Conservation (phyloP, 2,329 filamentous ascomycete species). For the Colletotrichum viniferum region DNA sequence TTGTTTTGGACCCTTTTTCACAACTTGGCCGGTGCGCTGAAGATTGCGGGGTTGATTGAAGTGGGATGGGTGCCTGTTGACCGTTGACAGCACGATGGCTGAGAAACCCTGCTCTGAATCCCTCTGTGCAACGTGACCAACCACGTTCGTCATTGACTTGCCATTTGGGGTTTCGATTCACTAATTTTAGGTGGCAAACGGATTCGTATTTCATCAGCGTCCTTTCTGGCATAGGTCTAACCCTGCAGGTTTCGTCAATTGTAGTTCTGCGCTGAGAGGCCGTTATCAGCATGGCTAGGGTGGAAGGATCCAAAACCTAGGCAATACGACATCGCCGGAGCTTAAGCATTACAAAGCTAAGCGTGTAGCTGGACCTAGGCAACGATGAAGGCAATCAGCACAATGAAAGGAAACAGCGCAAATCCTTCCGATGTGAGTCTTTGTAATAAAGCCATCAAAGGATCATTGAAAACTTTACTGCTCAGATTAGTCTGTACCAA, state of each 20-base stretch:
- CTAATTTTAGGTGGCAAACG: not conserved
- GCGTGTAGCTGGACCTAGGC: not conserved
- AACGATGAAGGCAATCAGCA: rapidly evolving
- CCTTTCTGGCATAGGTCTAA: not conserved
- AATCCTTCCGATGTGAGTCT: rapidly evolving
- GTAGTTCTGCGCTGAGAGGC: not conserved
- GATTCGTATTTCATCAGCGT: not conserved
- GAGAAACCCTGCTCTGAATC: not conserved
- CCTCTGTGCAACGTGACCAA: not conserved
- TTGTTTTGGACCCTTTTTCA: not conserved
- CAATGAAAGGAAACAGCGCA: rapidly evolving
- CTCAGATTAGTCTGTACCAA: not conserved
- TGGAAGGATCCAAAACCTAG: not conserved
- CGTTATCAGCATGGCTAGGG: not conserved
- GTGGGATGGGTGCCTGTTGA: not conserved
- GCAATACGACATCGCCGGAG: not conserved
- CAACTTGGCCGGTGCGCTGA: not conserved
- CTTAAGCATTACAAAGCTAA: not conserved
- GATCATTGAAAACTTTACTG: not conserved
- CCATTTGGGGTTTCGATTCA: not conserved
- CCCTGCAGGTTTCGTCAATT: not conserved
- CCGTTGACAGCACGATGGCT: not conserved
- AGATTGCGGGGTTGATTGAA: not conserved
- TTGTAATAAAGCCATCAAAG: too few species aligned
- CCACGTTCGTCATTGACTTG: not conserved